These are phyloP conservation scores for Berkeleyomyces basicola DNA, from an alignment of 2,329 filamentous ascomycete species.

Conservation along the genomic window DNA sequence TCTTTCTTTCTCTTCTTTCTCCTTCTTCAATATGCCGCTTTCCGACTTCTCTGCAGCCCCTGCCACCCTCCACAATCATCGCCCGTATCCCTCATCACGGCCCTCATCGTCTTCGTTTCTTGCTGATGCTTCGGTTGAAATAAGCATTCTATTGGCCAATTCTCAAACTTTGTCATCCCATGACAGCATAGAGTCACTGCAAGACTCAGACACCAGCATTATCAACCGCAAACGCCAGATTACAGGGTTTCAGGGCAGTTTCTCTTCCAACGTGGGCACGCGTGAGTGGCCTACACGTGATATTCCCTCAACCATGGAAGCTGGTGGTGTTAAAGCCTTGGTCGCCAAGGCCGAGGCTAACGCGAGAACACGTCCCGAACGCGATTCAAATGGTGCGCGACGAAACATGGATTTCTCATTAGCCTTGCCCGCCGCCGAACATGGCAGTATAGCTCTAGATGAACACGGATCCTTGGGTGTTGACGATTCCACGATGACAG, in stretches of 20 bases:
- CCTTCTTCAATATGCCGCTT: constrained; percentile 2
- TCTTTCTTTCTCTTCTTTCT: background rate
- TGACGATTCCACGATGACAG: background rate
- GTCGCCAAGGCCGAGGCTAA: background rate
- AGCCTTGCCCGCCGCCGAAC: background rate
- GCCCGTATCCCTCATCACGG: background rate
- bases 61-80: background rate
- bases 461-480: background rate
- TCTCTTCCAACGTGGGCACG: constrained; percentile 13
- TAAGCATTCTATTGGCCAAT: constrained; percentile 5
- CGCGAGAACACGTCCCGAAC: background rate
- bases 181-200: background rate
- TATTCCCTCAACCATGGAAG: background rate
- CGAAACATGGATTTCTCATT: background rate
- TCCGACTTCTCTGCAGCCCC: background rate
- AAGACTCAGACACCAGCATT: constrained; percentile 5
- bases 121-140: constrained; percentile 8
- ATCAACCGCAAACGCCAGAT: constrained; percentile 12
- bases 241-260: constrained; percentile 11
- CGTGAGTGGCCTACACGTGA: constrained; percentile 10
- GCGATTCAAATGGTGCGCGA: background rate
- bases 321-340: background rate
- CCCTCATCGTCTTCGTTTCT: constrained; percentile 7
- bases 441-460: background rate
- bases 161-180: background rate